phyloP scores from a whole-genome alignment of 2,329 filamentous ascomycete species.

The Phaeoacremonium minimum region DNA sequence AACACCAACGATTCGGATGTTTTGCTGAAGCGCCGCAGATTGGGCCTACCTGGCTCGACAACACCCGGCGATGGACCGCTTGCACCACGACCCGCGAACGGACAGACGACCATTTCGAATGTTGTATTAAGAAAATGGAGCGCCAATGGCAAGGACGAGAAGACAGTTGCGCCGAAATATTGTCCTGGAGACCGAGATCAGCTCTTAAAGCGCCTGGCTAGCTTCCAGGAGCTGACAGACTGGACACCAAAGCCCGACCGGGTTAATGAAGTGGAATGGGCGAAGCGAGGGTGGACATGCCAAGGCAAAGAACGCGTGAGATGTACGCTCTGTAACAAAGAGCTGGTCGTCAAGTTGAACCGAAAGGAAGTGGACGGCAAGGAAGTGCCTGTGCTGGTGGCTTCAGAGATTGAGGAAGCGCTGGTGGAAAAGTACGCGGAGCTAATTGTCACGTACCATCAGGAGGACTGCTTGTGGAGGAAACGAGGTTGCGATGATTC shows the following conservation, averaged over 20 bases:
- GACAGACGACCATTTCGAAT: slow-evolving; percentile 32
- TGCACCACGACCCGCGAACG: slow-evolving; percentile 9
- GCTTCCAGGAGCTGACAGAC: slow-evolving; percentile 84
- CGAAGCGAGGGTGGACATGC: slow-evolving; percentile 87
- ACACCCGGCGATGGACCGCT: slow-evolving; percentile 20
- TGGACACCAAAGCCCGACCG: slow-evolving; percentile 90
- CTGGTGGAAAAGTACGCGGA: slow-evolving; percentile 73
- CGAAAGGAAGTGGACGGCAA: slow-evolving; percentile 53
- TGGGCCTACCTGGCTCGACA: slow-evolving; percentile 37
- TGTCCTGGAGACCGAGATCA: slow-evolving; percentile 80
- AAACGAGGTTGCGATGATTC: slow-evolving; percentile 78
- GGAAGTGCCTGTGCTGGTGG: slow-evolving; percentile 46
- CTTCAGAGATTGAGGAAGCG: slow-evolving; percentile 63
- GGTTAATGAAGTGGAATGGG: slow-evolving; percentile 90
- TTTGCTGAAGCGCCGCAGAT: slow-evolving; percentile 48
- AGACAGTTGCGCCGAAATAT: slow-evolving; percentile 58
- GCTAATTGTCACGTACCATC: slow-evolving; percentile 70
- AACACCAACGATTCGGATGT: slow-evolving; percentile 31
- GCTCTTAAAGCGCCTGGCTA: slow-evolving; percentile 76
- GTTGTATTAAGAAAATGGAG: slow-evolving; percentile 36
- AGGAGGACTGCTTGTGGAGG: slow-evolving; percentile 80
- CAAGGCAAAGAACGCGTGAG: slow-evolving; percentile 77
- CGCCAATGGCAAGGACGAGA: slow-evolving; percentile 15
- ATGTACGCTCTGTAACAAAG: slow-evolving; percentile 80
- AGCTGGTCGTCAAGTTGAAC: slow-evolving; percentile 76